These are phyloP conservation scores for Fraxinus angustifolia DNA, from an alignment of 305 asterid genomes.

Conservation along the genomic window DNA sequence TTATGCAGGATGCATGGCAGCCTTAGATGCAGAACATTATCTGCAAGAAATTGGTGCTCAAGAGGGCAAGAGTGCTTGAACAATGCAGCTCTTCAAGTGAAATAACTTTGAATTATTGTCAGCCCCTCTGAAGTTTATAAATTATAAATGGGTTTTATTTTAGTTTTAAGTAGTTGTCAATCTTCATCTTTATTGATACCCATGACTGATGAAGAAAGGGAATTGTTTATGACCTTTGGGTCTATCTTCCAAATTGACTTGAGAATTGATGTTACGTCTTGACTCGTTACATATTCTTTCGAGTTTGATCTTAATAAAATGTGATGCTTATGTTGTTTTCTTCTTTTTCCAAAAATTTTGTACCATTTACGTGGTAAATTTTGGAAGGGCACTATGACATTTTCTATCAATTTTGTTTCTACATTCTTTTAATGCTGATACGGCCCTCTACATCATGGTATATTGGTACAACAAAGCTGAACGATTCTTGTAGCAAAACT, in stretches of 20 bases:
- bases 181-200: neutral
- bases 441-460: neutral
- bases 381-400: neutral
- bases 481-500: too few relatives aligned
- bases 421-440: neutral
- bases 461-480: neutral
- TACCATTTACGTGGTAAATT: neutral
- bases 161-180: neutral
- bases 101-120: constrained; percentile 16
- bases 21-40: constrained; percentile 95
- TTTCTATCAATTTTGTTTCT: neutral
- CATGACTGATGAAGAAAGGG: neutral
- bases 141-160: neutral
- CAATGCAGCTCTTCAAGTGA: constrained; percentile 29
- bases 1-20: constrained; percentile 92
- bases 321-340: neutral
- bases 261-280: neutral
- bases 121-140: neutral
- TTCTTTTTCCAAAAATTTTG: neutral
- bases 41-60: constrained; percentile 84
- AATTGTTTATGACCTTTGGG: neutral
- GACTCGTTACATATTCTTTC: neutral
- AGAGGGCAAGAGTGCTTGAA: constrained; percentile 90
- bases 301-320: neutral
- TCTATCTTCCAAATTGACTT: neutral